phyloP scores from a whole-genome alignment of 2,329 filamentous ascomycete genomes.

The Fusarium domesticum region DNA sequence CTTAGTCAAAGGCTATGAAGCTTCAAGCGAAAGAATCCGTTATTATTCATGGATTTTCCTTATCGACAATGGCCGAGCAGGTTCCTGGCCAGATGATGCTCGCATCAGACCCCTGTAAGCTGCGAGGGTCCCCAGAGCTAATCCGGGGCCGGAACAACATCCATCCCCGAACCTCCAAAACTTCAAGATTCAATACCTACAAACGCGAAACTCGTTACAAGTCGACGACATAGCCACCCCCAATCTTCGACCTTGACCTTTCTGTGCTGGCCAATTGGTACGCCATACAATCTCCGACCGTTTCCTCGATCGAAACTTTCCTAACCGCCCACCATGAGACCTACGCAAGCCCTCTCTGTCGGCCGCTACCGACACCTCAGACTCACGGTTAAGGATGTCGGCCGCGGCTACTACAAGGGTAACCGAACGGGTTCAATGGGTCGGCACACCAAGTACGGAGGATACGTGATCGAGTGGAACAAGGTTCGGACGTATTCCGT shows the following conservation, averaged over 20 bases:
- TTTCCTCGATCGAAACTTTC: neutral
- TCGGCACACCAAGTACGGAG: constrained; percentile 76
- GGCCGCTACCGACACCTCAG: constrained; percentile 69
- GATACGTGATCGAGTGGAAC: constrained; percentile 77
- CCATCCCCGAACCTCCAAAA: constrained; percentile 7
- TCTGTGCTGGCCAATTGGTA: constrained; percentile 3
- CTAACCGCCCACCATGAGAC: constrained; percentile 52
- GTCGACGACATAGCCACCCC: neutral
- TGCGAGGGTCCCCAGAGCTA: constrained; percentile 10
- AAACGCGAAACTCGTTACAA: neutral
- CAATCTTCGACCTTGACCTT: constrained; percentile 4
- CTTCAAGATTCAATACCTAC: constrained; percentile 2
- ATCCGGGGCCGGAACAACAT: constrained; percentile 34
- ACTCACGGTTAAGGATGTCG: constrained; percentile 89
- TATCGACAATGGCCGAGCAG: constrained; percentile 3
- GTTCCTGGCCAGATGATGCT: constrained; percentile 4
- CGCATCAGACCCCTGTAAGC: constrained; percentile 14
- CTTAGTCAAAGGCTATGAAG: neutral
- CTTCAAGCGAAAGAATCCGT: neutral
- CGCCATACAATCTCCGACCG: neutral
- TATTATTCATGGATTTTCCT: constrained; percentile 3
- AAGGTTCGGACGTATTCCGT: constrained; percentile 92
- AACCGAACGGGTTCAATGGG: constrained; percentile 87
- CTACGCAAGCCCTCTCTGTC: constrained; percentile 64
- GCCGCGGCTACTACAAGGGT: constrained; percentile 96